A percentile compares a stretch with the other conserved stretches of the same genome.
phyloP scores from a whole-genome alignment of 2,329 filamentous ascomycete genomes.

The Graphiopsis chlorocephala region DNA sequence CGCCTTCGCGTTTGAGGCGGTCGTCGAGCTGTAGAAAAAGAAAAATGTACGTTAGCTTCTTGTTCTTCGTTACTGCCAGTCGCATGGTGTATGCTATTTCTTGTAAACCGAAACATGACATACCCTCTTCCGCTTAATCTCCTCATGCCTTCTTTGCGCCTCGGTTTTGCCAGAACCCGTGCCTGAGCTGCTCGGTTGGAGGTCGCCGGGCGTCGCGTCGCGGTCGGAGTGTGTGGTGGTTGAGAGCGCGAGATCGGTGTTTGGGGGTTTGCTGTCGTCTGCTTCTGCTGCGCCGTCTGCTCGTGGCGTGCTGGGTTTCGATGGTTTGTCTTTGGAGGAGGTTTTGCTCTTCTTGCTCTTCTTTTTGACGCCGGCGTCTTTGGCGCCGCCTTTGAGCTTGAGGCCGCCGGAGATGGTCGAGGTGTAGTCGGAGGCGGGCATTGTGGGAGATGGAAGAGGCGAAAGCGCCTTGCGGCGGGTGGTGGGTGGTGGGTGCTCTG shows the following conservation, averaged over 20 bases:
- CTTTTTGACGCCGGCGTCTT: conserved; percentile 61
- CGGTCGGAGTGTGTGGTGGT: not conserved
- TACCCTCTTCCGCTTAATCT: conserved; percentile 76
- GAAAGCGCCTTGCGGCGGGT: not conserved
- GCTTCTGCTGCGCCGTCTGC: not conserved
- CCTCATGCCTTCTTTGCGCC: conserved; percentile 76
- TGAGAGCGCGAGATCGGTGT: not conserved
- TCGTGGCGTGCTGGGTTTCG: conserved; percentile 18
- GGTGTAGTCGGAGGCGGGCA: conserved; percentile 74
- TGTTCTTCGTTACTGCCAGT: not conserved
- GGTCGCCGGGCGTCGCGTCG: not conserved
- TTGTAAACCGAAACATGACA: conserved; percentile 33
- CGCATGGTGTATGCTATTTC: conserved; percentile 1
- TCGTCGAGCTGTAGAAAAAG: conserved; percentile 65
- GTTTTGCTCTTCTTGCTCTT: conserved; percentile 51
- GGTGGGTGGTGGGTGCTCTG: not conserved
- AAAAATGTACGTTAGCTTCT: not conserved
- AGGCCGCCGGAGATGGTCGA: conserved; percentile 69
- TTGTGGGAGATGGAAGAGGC: conserved; percentile 33
- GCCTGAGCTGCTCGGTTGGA: not conserved
- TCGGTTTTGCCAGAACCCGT: conserved; percentile 66
- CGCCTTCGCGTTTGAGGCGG: conserved; percentile 73
- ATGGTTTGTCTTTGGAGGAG: not conserved
- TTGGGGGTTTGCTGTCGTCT: not conserved
- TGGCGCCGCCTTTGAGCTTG: conserved; percentile 73